Percentiles rank a stretch among this genome's conserved stretches.
Conservation (phyloP, 441 rosid species). For the Populus hybrid region DNA sequence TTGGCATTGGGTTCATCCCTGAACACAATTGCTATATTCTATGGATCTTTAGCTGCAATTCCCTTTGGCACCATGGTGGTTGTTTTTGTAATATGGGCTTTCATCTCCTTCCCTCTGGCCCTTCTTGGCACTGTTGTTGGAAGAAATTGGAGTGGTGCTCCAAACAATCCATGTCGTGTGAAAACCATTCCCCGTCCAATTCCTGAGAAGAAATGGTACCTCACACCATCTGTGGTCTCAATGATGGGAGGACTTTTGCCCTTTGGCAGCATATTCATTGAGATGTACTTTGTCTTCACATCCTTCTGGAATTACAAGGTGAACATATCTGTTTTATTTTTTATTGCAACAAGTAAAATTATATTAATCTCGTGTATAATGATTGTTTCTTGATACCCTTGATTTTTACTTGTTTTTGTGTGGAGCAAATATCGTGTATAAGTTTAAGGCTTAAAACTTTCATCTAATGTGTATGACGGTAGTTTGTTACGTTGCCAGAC, state of each 20-base stretch:
- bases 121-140: conserved; percentile 97
- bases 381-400: not conserved
- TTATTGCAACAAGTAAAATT: no score
- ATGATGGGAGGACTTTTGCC: conserved; percentile 96
- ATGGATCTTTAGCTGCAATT: conserved; percentile 93
- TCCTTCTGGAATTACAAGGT: conserved; percentile 99
- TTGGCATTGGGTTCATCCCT: conserved; percentile 84
- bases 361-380: not conserved
- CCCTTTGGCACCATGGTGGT: conserved; percentile 99
- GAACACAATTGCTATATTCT: conserved; percentile 91
- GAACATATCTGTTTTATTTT: conserved; percentile 13
- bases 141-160: conserved; percentile 97
- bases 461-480: not conserved
- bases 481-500: not conserved
- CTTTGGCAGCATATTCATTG: conserved; percentile 96
- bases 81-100: conserved; percentile 91
- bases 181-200: conserved; percentile 98
- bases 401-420: not conserved
- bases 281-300: conserved; percentile 98
- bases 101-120: conserved; percentile 94
- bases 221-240: conserved; percentile 90
- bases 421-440: not conserved
- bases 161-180: conserved; percentile 95
- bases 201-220: conserved; percentile 98
- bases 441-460: no score